Evolutionary conservation across 2,329 filamentous ascomycete genomes (phyloP).

Genomic region (Ambrosiella beaveri): DNA sequence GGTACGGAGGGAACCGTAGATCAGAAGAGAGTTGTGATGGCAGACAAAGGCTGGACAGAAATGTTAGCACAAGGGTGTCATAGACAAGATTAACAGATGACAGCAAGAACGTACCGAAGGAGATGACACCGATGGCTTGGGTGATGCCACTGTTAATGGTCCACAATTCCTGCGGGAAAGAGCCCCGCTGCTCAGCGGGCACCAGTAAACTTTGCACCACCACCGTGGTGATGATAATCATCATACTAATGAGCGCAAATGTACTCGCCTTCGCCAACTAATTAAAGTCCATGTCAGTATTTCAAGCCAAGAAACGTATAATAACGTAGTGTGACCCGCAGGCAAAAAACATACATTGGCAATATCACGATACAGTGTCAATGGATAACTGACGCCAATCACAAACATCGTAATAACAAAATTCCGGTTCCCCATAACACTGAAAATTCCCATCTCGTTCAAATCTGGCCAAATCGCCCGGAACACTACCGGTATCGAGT

Average conservation of each 20-base stretch:
- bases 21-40: slow-evolving; percentile 91
- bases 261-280: slow-evolving; percentile 92
- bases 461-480: slow-evolving; percentile 65
- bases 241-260: slow-evolving; percentile 82
- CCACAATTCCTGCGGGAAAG: slow-evolving; percentile 50
- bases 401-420: slow-evolving; percentile 80
- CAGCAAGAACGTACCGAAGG: slow-evolving; percentile 51
- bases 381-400: slow-evolving; percentile 69
- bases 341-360: slow-evolving; percentile 51
- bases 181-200: slow-evolving; percentile 52
- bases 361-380: slow-evolving; percentile 91
- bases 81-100: slow-evolving; percentile 1
- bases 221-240: slow-evolving; percentile 74
- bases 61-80: background rate
- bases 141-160: slow-evolving; percentile 79
- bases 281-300: slow-evolving; percentile 3
- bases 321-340: background rate
- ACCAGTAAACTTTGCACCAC: slow-evolving; percentile 66
- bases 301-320: background rate
- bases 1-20: slow-evolving; percentile 86
- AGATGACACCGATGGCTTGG: slow-evolving; percentile 93
- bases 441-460: slow-evolving; percentile 54
- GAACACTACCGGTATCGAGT: slow-evolving; percentile 86
- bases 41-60: slow-evolving; percentile 39
- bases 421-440: slow-evolving; percentile 63